phyloP scores from a whole-genome alignment of 805 yeast species.

The Ogataea naganishii region DNA sequence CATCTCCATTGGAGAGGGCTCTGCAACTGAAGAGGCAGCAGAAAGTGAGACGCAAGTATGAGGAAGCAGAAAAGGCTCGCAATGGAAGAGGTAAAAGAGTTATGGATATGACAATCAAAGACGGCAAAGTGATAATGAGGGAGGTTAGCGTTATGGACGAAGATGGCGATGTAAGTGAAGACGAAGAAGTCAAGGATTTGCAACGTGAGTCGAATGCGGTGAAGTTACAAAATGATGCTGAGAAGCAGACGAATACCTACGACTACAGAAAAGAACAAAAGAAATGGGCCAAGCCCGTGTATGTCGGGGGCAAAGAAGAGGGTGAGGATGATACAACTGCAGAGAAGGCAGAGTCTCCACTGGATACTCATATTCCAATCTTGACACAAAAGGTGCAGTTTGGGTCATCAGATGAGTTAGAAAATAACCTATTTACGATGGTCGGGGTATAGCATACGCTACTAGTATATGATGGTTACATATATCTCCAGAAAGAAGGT shows the following conservation, averaged over 20 bases:
- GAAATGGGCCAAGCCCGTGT: constrained; percentile 41
- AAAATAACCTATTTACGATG: constrained; percentile 19
- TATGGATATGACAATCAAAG: constrained; percentile 66
- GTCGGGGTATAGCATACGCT: constrained; percentile 5
- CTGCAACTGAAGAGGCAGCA: constrained; percentile 83
- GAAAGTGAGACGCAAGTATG: constrained; percentile 54
- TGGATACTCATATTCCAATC: constrained; percentile 5
- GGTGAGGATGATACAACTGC: not conserved
- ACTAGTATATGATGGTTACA: not conserved
- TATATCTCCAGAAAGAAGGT: no score
- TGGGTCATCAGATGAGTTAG: constrained; percentile 22
- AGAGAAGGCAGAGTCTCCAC: constrained; percentile 5
- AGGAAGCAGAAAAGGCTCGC: constrained; percentile 47
- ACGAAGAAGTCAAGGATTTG: constrained; percentile 27
- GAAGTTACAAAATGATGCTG: constrained; percentile 22
- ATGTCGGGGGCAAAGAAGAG: constrained; percentile 9
- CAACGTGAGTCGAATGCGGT: constrained; percentile 26
- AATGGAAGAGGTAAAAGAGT: constrained; percentile 69
- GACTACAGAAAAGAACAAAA: constrained; percentile 46
- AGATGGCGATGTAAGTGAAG: constrained; percentile 21
- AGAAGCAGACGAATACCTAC: constrained; percentile 39
- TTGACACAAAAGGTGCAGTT: constrained; percentile 16
- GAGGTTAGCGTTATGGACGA: constrained; percentile 29
- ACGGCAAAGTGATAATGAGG: constrained; percentile 68
- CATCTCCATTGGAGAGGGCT: constrained; percentile 81